Evolutionary conservation across 2,329 filamentous ascomycete genomes (phyloP).

Genomic region (Thielaviopsis cerberus): DNA sequence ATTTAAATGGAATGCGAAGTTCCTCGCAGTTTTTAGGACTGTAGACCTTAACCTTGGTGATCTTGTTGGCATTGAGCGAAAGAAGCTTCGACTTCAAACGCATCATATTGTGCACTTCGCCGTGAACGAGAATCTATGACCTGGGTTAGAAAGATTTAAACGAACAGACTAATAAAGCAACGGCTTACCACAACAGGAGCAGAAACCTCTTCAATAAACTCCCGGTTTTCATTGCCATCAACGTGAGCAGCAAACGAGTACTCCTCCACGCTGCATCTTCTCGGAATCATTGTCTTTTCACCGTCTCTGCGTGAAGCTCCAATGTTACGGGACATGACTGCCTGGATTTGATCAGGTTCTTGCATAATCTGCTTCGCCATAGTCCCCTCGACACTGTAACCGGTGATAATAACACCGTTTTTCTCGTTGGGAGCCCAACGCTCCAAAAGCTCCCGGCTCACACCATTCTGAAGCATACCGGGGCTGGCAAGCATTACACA

Average conservation of each 20-base stretch:
- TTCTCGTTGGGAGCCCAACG: constrained; percentile 90
- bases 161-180: not conserved
- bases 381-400: constrained; percentile 94
- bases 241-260: constrained; percentile 94
- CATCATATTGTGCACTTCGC: constrained; percentile 97
- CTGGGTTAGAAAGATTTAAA: not conserved
- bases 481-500: constrained; percentile 96
- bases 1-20: constrained; percentile 82
- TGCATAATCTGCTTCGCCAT: constrained; percentile 95
- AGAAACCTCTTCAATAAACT: constrained; percentile 87
- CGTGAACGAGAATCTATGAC: constrained; percentile 57
- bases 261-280: constrained; percentile 83
- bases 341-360: constrained; percentile 85
- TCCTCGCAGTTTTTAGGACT: constrained; percentile 91
- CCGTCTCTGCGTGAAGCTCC: constrained; percentile 45
- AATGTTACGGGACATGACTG: constrained; percentile 64
- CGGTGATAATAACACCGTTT: constrained; percentile 96
- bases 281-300: constrained; percentile 81
- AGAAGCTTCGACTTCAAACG: constrained; percentile 85
- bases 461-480: constrained; percentile 95
- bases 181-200: constrained; percentile 75
- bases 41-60: constrained; percentile 73
- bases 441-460: constrained; percentile 80
- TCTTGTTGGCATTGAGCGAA: constrained; percentile 70
- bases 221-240: constrained; percentile 83